phyloP scores from a whole-genome alignment of 345 rosid species.

The Cardamine occulta region DNA sequence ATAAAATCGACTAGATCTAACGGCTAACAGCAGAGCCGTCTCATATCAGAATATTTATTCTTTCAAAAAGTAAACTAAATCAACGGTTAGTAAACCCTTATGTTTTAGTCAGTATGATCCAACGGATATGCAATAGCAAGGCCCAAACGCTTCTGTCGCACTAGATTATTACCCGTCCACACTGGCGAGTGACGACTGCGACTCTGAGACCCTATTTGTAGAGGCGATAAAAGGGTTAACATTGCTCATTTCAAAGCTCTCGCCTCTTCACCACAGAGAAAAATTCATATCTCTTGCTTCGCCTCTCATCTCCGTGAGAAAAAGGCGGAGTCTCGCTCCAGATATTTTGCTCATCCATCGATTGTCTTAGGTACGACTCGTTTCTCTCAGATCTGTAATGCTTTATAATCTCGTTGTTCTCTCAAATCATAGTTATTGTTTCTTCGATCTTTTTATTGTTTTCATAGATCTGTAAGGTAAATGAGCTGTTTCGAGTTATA shows the following conservation, averaged over 20 bases:
- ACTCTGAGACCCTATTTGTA: slow-evolving; percentile 26
- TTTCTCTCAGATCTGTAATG: slow-evolving; percentile 37
- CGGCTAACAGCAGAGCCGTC: slow-evolving; percentile 14
- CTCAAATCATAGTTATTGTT: neutral
- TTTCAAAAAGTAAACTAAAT: neutral
- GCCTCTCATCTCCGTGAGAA: slow-evolving; percentile 41
- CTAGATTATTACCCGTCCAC: neutral
- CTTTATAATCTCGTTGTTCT: slow-evolving; percentile 18
- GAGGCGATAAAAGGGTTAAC: slow-evolving; percentile 41
- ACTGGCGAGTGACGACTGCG: slow-evolving; percentile 22
- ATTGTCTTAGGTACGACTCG: slow-evolving; percentile 17
- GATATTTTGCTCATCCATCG: slow-evolving; percentile 23
- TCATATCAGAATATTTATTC: neutral
- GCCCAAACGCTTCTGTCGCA: neutral
- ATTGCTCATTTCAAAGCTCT: slow-evolving; percentile 42
- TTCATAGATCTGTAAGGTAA: slow-evolving; percentile 31
- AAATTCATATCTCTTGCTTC: slow-evolving; percentile 17
- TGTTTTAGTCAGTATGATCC: neutral
- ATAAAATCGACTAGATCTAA: slow-evolving; percentile 20
- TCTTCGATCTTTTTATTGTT: neutral
- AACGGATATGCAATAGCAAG: neutral
- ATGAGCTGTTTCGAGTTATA: neutral
- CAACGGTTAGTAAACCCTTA: neutral
- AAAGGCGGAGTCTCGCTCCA: slow-evolving; percentile 48
- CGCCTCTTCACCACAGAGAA: slow-evolving; percentile 34